Base-by-base conservation (phyloP, 805 yeast genomes). In the Saccharomycopsis guyanensis region DNA sequence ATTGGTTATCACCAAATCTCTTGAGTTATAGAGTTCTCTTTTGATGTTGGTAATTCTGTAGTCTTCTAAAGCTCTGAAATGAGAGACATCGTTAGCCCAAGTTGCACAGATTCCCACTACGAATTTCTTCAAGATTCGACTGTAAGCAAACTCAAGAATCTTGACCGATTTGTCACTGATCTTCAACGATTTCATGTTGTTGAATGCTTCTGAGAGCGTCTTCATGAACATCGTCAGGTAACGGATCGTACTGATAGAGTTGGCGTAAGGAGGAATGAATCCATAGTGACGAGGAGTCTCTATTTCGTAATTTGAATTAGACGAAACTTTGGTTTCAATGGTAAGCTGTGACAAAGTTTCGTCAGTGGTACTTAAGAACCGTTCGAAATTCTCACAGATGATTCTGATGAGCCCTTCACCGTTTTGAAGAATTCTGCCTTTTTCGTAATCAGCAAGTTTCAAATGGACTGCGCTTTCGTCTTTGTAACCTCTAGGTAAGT, bases 231-330 rank as follows among this genome's bases (percentile, higher is more conserved):
- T 61, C 0, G 78, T 70, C 33, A 76, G 58, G 54, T 74, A 78
- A 52, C 73, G 68, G 31, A 78, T 59, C 2, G 82, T 69, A 39
- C 85, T 70, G 20, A 84, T 63, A 6, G 82, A 73, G 56, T 82
- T 84, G 1, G 87, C 69, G 45, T 68, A 67, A 1, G 82, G 80
- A 2, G 91, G 89, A 19, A 81, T 57, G 55, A 78, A 80, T 1
- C 81, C 80, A 58, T 66, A 75, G 31, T 63, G 61, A 4, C 53
- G 39, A 1, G 67, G 58, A 1, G 56, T 38, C 4, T 67, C 68
- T 8, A 60, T 62, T 32, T 56, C 51, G 4, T 46, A 47, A 3
- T 47, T 50, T 15, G 53, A 47, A 10, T 45, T 48, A 10, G 47
- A 12, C 6, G 42, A 43, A 4, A 43, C 40, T 40, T 52, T 52